These are phyloP conservation scores for button mushroom (Agaricus bisporus) DNA, from an alignment of 768 basidiomycete genomes.

Conservation along the genomic window DNA sequence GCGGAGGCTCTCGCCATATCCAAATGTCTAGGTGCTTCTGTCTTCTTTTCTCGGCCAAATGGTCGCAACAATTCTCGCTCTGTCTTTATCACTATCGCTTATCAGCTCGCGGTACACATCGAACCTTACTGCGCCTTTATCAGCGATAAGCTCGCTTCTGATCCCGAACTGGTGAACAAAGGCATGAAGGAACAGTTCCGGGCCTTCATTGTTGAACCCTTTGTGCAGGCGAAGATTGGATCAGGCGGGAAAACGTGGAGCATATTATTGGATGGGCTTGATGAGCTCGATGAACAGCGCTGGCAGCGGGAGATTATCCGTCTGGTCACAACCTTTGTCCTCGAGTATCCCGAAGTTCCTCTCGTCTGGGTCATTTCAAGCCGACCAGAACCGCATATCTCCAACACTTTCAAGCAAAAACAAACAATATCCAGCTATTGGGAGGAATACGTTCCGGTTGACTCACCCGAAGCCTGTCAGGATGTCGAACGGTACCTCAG, in stretches of 20 bases:
- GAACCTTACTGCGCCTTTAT: background rate
- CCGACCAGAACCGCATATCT: background rate
- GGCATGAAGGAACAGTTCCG: background rate
- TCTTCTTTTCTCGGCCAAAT: conserved; percentile 5
- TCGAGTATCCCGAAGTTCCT: background rate
- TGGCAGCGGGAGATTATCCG: background rate
- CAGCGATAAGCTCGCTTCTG: background rate
- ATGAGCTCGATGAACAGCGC: background rate
- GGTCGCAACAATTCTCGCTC: background rate
- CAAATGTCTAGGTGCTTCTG: background rate
- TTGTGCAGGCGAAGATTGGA: background rate
- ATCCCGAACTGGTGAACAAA: background rate
- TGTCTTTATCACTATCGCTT: conserved; percentile 1
- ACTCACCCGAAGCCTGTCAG: background rate
- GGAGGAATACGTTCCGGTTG: background rate
- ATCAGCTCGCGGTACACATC: background rate
- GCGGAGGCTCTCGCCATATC: background rate
- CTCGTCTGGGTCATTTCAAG: background rate
- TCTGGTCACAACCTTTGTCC: background rate
- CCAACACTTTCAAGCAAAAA: background rate
- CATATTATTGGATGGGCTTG: background rate
- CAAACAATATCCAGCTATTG: background rate
- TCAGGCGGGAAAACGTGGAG: background rate
- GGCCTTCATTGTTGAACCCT: background rate
- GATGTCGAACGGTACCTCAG: background rate